Evolutionary conservation across 1,139 yeast species (phyloP).

Genomic region (Geotrichum australiense): DNA sequence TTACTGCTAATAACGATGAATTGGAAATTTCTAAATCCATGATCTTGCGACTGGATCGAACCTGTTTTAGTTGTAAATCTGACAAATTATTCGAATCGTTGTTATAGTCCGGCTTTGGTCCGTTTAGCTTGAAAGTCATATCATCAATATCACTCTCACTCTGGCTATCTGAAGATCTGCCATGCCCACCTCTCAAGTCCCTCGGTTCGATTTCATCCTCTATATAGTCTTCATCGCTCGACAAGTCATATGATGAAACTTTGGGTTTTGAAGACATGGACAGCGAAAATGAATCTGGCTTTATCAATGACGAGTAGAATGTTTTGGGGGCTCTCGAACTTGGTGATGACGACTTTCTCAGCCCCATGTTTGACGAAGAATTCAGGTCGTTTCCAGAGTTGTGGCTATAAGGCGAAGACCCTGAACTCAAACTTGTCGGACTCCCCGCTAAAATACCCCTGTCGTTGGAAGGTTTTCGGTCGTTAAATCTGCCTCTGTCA

Average conservation of each 20-base stretch:
- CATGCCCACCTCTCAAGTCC: not conserved
- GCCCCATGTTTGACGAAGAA: not conserved
- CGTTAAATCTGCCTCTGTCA: not conserved
- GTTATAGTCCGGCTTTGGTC: not conserved
- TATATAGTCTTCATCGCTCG: conserved; percentile 4
- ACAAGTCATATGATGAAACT: conserved; percentile 1
- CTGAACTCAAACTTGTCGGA: not conserved
- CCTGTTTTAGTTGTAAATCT: conserved; percentile 18
- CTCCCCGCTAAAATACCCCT: not conserved
- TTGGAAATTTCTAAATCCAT: conserved; percentile 30
- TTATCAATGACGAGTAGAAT: conserved; percentile 12
- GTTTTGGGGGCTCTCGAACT: conserved; percentile 9
- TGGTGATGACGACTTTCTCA: not conserved
- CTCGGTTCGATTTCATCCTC: conserved; percentile 2
- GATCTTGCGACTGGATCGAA: conserved; percentile 27
- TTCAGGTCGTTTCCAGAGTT: not conserved
- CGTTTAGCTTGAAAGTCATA: not conserved
- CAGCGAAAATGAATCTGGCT: conserved; percentile 13
- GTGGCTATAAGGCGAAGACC: not conserved
- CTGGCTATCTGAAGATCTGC: not conserved
- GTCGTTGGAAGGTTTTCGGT: not conserved
- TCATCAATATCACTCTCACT: not conserved
- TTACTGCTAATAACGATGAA: conserved; percentile 27
- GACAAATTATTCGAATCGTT: conserved; percentile 2
- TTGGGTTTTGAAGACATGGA: conserved; percentile 12